Evolutionary conservation across 768 basidiomycete species (phyloP).

Genomic region (Mycena pura): DNA sequence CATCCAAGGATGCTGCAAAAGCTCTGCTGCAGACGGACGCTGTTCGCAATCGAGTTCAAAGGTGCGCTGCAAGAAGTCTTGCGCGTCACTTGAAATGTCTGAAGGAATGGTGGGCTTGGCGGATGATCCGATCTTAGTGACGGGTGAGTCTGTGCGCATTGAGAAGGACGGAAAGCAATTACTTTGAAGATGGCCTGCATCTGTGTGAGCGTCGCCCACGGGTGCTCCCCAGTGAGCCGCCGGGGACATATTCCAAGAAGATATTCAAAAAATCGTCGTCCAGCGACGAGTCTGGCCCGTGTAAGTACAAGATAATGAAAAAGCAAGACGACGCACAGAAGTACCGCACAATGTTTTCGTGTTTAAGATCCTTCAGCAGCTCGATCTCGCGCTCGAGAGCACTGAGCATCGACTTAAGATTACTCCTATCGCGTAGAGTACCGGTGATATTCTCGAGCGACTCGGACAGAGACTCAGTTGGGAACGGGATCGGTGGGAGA

Average conservation of each 20-base stretch:
- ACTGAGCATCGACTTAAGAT: constrained; percentile 82
- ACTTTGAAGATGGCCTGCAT: constrained; percentile 99
- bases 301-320: not conserved
- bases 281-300: constrained; percentile 80
- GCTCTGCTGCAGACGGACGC: constrained; percentile 78
- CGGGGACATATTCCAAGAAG: constrained; percentile 96
- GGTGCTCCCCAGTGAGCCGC: constrained; percentile 94
- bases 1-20: constrained; percentile 81
- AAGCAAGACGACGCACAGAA: constrained; percentile 65
- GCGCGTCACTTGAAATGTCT: constrained; percentile 89
- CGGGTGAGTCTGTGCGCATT: not conserved
- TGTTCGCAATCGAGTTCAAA: constrained; percentile 86
- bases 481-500: constrained; percentile 80
- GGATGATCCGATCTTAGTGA: constrained; percentile 83
- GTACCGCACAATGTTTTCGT: constrained; percentile 98
- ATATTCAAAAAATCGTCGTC: constrained; percentile 94
- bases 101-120: constrained; percentile 88
- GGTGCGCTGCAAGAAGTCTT: constrained; percentile 84
- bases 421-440: constrained; percentile 35
- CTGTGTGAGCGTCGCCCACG: constrained; percentile 94
- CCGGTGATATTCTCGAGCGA: constrained; percentile 66
- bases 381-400: constrained; percentile 95
- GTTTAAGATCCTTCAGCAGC: constrained; percentile 89
- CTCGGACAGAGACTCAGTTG: constrained; percentile 80
- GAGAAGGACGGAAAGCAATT: constrained; percentile 4